Base-by-base conservation (phyloP, 2,329 filamentous ascomycete genomes). In the Botrytis tulipae region DNA sequence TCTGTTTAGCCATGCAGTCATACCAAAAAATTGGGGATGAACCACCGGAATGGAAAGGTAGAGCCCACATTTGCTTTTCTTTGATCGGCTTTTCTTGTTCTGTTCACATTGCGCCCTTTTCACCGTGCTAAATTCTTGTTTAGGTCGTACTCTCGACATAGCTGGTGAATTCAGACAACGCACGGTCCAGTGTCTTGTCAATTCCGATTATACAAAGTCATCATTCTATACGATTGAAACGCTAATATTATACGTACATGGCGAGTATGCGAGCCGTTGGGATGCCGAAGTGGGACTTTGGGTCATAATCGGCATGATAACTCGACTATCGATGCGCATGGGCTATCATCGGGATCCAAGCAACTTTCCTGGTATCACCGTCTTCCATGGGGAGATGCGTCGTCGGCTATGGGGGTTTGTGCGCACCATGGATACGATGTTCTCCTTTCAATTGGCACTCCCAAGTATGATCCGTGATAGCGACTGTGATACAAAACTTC, bases 1-100 rank as follows among this genome's bases (percentile, higher is more conserved):
- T 95, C 82, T 92, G 90, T 76, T 85, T 95, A 74, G 92, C 92
- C 2, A 89, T 95, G 85, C 86, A 94, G 78, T 94, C 92, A 72
- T 95, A 94, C 78, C 87, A 92, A 80, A 91, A 92, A 80, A 91
- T 92, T 66, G 92, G 92, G 3, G 93, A 95, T 77, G 93, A 95
- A 82, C 93, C 93, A 42, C 86, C 90, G 1, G 92, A 95, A 81
- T 94, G 92, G 86, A 90, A 89, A 79, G 92, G 71, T 69, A 69
- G 18, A 40, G 37, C 18, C 18, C 35, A 25, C 3, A 29, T 65
- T 42, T 57, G 14, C 37, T 57, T 14, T 42, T 10, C 6, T 62
- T 25, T 20, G 14, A 66, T 44, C 29, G 2, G 32, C 20, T 42
- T 32, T 57, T 57, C 25, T 40, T 57, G 3, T 42, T 57, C 5